Base-by-base conservation (phyloP, 495 filamentous ascomycete genomes). In the Delitschia confertaspora region DNA sequence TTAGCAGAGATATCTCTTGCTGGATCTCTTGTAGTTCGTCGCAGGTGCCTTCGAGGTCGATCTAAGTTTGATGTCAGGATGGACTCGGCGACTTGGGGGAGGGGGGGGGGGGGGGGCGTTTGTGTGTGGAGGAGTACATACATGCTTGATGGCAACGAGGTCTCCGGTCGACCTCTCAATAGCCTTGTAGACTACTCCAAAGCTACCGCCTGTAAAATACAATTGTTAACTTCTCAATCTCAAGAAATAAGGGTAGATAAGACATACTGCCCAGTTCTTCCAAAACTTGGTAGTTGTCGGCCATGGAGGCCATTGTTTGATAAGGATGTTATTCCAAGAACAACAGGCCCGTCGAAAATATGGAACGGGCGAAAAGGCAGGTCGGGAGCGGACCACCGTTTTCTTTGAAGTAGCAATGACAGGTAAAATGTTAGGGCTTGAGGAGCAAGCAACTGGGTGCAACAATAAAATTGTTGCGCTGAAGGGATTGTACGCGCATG, bases 21-120 rank as follows among this genome's bases (percentile, higher is more conserved):
- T 96, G 89, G 47, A 98, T 96, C 54, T 98, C 91, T 61, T 88
- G 80, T 30, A 98, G 93, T 60, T 98, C 91, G 64, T 98, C 91
- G 61, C 93, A 91, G 63, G 83, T 94, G 30, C 88, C 93, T 62
- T 98, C 91, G 53, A 98, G 82, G 67, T 98, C 91, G 63, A 98
- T 98, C 84, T 95, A 55, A n/a, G 36, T 6, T 13, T 19, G 9
- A 14, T 10, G 34, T 42, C 17, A 44, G 41, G 17, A 42, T 47
- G 42, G 13, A 38, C 17, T 30, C 11, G 21, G 35, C 21, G 30
- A 14, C 24, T 6, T 31, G 38, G 13, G 16, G 8, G 3, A 11
- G 18, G 32, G 34, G 29, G 22, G 33, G 13, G 13, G 27, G 29
- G 13, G 25, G 33, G 13, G 18, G 16, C 13, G 31, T 7, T 13